Base-by-base conservation (phyloP, 139 green algal genomes). In the Closterium sp. region DNA sequence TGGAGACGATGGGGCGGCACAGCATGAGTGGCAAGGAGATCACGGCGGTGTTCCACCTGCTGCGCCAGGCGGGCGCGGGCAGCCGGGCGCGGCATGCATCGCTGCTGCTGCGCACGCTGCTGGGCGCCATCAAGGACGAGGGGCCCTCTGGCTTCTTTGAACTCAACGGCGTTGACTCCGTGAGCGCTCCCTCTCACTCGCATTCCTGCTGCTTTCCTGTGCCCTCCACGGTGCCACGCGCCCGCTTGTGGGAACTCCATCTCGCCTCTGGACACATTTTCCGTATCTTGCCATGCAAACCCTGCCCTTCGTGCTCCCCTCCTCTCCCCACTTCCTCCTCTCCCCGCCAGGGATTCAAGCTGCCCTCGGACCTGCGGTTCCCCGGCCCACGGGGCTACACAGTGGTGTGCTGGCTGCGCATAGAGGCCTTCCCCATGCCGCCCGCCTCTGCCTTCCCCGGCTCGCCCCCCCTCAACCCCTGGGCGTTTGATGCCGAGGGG, bases 61-160 rank as follows among this genome's bases (percentile, higher is more conserved):
- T 94, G n/a, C 28, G 88, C 27, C 91, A 34, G 89, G 85, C 22
- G n/a, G 11, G 17, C 2, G 6, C 70, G 21, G 89, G 91, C 88
- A 22, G 21, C 24, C 50, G 91, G 2, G 88, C 91, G 2, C 19
- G 11, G 10, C 91, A 93, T 13, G 31, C 30, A n/a, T 28, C 28
- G 24, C 21, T 85, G 62, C 91, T 94, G 19, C 24, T 94, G 21
- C 31, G 32, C 19, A 91, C 89, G 27, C 85, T 94, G 91, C 91
- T 30, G 88, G 28, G 28, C 28, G 91, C 93, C 88, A 28, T 89
- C 30, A 50, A 88, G 42, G 88, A 62, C 24, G 89, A 91, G 22
- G 91, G 91, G 17, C 91, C 91, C 22, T 32, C 88, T 9, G 89
- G 91, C 24, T 94, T 94, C 88, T 94, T 92, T 88, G 91, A 93